A percentile compares a stretch with the other conserved stretches of the same genome.
phyloP scores from a whole-genome alignment of 2,329 filamentous ascomycete genomes.

The Hypoxylon sp. region DNA sequence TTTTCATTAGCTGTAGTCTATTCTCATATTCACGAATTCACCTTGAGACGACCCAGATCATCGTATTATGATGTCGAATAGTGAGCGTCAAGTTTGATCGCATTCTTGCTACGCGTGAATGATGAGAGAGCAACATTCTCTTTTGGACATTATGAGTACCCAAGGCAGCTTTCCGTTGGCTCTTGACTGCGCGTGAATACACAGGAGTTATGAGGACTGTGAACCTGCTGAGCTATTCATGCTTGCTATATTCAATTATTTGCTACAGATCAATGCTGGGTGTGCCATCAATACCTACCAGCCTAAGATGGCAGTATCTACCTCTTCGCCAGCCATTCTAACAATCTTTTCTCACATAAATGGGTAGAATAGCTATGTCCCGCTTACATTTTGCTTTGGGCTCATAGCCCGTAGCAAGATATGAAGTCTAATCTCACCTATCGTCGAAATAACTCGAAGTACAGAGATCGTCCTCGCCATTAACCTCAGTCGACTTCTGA shows the following conservation, averaged over 20 bases:
- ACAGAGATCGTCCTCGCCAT: neutral
- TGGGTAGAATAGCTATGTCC: too few species aligned
- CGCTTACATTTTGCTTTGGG: too few species aligned
- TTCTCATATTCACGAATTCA: neutral
- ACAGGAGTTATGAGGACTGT: neutral
- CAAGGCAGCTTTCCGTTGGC: neutral
- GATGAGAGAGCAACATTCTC: neutral
- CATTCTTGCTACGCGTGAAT: neutral
- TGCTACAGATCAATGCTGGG: neutral
- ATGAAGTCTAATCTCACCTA: neutral
- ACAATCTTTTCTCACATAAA: too few species aligned
- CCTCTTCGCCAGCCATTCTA: too few species aligned
- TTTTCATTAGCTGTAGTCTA: neutral
- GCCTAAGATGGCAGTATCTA: neutral
- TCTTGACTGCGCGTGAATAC: neutral
- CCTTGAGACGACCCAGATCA: neutral
- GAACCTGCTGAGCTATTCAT: neutral
- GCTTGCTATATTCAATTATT: neutral
- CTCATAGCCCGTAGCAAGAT: neutral
- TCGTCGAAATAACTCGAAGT: neutral
- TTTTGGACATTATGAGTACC: neutral
- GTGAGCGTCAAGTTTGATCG: neutral
- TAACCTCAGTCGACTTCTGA: neutral
- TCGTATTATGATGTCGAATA: neutral
- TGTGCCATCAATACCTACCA: neutral